Base-by-base conservation (phyloP, 1,284 basidiomycete genomes). In the Bondarzewia mesenterica region DNA sequence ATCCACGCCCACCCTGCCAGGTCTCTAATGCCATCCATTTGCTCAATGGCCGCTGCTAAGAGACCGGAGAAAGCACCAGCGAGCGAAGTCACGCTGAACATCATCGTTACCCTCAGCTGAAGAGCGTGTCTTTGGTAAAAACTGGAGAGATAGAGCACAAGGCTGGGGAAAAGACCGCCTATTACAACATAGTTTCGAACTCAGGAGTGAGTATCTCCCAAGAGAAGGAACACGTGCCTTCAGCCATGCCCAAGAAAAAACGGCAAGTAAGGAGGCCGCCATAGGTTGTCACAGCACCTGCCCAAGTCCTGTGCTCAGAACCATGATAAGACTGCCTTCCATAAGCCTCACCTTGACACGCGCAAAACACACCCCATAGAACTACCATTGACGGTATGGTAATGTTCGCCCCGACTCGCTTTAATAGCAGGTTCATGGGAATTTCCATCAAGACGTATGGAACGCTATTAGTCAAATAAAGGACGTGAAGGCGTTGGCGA, bases 41-140 rank as follows among this genome's bases (percentile, higher is more conserved):
- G 60, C 35, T 72, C 63, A 47, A 83, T 82, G 1, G 70, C 77
- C 26, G 74, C 76, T 0, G 77, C 80, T 4, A 85, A 68, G 10
- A 85, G 63, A 10, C 82, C 80, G 7, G 78, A 80, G 56, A 85
- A 85, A 0, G 81, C 80, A 2, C 80, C 58, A 0, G 80, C 75
- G 18, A 82, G 64, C 0, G 79, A 80, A 26, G 78, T 74, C 0
- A 73, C 68, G 1, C 75, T 76, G 57, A 80, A 82, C 63, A 82
- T 78, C 7, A 73, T 62, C 15, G 75, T 70, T 36, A 80, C 64
- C 48, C 77, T 72, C 54, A 77, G 63, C 53, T 83, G 76, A 37
- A 84, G 63, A 59, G 68, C 69, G 54, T 74, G 61, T 42, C 82
- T 68, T 42, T 80, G 72, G 59, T 79, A 80, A 63, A 85, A 76